Conservation (phyloP, 1,284 basidiomycete genomes). For the Trametes versicolor region DNA sequence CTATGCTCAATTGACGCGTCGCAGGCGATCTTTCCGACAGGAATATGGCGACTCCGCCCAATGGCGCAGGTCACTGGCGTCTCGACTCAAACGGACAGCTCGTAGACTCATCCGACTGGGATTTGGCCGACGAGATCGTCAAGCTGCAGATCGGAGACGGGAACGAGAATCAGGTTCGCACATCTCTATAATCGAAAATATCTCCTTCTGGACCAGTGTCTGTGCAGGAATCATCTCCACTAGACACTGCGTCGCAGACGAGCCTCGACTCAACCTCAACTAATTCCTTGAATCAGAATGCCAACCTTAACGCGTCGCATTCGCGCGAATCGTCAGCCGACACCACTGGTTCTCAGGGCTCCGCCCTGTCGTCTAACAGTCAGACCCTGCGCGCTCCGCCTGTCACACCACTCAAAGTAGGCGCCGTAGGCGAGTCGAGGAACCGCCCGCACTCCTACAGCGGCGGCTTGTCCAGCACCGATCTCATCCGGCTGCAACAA, state of each 20-base stretch:
- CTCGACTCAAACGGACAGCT: slow-evolving; percentile 69
- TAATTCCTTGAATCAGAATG: slow-evolving; percentile 67
- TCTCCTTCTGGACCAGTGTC: slow-evolving; percentile 59
- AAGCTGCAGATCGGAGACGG: slow-evolving; percentile 71
- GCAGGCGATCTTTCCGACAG: slow-evolving; percentile 28
- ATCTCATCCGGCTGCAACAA: slow-evolving; percentile 77
- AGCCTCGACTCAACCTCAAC: slow-evolving; percentile 75
- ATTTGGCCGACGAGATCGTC: slow-evolving; percentile 75
- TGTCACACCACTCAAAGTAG: slow-evolving; percentile 62
- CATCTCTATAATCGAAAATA: slow-evolving; percentile 70
- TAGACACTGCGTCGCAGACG: slow-evolving; percentile 74
- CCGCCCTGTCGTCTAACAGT: slow-evolving; percentile 59
- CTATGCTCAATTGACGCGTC: slow-evolving; percentile 31
- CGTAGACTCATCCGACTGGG: slow-evolving; percentile 71
- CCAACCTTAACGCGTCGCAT: slow-evolving; percentile 59
- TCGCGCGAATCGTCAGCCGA: slow-evolving; percentile 83
- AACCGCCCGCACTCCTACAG: slow-evolving; percentile 84
- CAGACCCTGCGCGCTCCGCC: slow-evolving; percentile 62
- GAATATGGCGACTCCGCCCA: slow-evolving; percentile 34
- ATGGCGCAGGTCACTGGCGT: slow-evolving; percentile 59
- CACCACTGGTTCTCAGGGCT: slow-evolving; percentile 67
- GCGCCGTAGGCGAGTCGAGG: slow-evolving; percentile 62
- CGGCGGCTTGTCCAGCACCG: slow-evolving; percentile 74
- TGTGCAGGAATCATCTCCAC: slow-evolving; percentile 70
- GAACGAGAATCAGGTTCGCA: slow-evolving; percentile 65